Conservation (phyloP, 2,329 filamentous ascomycete genomes). For the Hypoxylon rubiginosum region DNA sequence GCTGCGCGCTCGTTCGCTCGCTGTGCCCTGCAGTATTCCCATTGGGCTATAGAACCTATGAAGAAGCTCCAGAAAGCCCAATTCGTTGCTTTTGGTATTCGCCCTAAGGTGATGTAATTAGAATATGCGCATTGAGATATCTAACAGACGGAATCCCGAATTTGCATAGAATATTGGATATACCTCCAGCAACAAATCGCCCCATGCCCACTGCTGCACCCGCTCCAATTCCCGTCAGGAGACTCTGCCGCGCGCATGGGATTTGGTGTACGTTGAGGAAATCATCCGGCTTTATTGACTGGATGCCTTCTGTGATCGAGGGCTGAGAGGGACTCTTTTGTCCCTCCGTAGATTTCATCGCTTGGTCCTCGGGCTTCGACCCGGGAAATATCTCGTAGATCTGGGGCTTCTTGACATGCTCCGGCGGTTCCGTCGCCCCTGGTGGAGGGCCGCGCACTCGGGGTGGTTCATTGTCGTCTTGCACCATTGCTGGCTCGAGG, state of each 20-base stretch:
- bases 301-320: constrained; percentile 73
- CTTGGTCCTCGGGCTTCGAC: constrained; percentile 39
- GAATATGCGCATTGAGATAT: not conserved
- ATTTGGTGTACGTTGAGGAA: constrained; percentile 80
- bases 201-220: constrained; percentile 83
- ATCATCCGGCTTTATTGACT: constrained; percentile 76
- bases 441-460: constrained; percentile 52
- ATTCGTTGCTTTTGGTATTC: constrained; percentile 78
- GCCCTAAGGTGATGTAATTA: constrained; percentile 57
- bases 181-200: constrained; percentile 82
- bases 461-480: constrained; percentile 47
- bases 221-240: constrained; percentile 84
- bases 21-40: constrained; percentile 86
- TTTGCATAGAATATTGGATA: constrained; percentile 43
- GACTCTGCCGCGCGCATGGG: constrained; percentile 86
- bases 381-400: constrained; percentile 57
- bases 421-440: constrained; percentile 52
- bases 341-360: constrained; percentile 44
- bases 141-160: not conserved
- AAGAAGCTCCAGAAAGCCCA: constrained; percentile 88
- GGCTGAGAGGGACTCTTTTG: constrained; percentile 57
- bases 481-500: constrained; percentile 49
- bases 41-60: constrained; percentile 76
- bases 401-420: constrained; percentile 54
- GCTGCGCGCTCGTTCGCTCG: constrained; percentile 81